Base-by-base conservation (phyloP, 129 eudicot species). In the Tagetes erecta region DNA sequence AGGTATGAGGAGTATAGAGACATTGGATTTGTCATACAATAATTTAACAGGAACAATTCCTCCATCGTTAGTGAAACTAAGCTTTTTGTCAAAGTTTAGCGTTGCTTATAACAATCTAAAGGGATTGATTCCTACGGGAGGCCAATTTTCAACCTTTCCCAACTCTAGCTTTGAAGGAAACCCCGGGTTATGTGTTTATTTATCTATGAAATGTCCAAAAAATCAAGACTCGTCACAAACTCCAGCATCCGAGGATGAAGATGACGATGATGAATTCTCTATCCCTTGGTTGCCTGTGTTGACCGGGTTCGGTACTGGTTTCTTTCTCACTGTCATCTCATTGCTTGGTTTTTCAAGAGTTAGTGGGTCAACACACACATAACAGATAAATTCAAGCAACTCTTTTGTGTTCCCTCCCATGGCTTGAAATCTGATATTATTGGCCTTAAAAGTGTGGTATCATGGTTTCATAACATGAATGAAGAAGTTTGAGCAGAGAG, bases 1-100 rank as follows among this genome's bases (percentile, higher is more conserved):
- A 8, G 84, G 83, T 37, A 77, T 84, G 87, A 78, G 70, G 9
- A 82, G 76, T 71, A 59, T 89, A 27, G 85, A 84, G 83, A 68
- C 59, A 11, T 46, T 89, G 76, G 89, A 89, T 78, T 73, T 89
- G 68, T 89, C 91, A 1, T 73, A 74, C 68, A 89, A 86, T 52
- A 46, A 74, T 57, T 73, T 84, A 13, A 38, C 75, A 4, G 89
- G 91, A 13, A 70, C 58, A 0, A 82, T 89, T 59, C 96, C 91
- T 35, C 70, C 63, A 27, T 82, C 91, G 5, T 52, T 89, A 53
- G 80, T 12, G 59, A 27, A 36, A 27, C 91, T 86, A 59, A 74
- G 47, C 64, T 84, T 86, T 3, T 72, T 72, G 36, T 72, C 76
- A 0, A 57, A 31, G 44, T 72, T 72, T 42, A 72, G 76, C 34